phyloP scores from a whole-genome alignment of 2,329 filamentous ascomycete genomes.

The Botrytis squamosa region DNA sequence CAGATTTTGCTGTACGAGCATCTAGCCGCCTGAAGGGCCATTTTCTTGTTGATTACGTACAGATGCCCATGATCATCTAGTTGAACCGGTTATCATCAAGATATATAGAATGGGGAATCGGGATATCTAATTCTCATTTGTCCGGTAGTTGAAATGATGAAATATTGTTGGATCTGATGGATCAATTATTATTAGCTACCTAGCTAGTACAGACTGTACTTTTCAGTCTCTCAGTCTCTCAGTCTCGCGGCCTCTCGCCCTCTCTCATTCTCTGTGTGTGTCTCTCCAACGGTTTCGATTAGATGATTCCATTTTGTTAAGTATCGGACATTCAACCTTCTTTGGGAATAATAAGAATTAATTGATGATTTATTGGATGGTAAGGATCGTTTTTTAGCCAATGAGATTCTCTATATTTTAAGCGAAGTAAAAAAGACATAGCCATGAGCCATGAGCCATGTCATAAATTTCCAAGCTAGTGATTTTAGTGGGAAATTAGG shows the following conservation, averaged over 20 bases:
- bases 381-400: constrained; percentile 3
- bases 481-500: neutral
- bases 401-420: neutral
- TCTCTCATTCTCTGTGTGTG: too few relatives aligned
- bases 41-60: constrained; percentile 1
- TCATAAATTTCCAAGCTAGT: neutral
- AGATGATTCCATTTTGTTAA: neutral
- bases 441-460: neutral
- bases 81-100: neutral
- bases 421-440: neutral
- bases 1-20: neutral
- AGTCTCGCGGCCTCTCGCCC: neutral
- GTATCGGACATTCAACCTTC: neutral
- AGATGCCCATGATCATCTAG: neutral
- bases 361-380: neutral
- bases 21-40: neutral
- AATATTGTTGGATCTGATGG: neutral
- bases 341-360: constrained; percentile 4
- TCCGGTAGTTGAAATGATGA: constrained; percentile 8
- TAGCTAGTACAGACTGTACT: neutral
- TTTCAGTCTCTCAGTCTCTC: neutral
- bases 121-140: constrained; percentile 4
- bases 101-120: neutral
- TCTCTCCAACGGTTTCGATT: neutral
- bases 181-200: neutral